Evolutionary conservation across 2,329 filamentous ascomycete genomes (phyloP).

Genomic region (Elsinoe ampelina): DNA sequence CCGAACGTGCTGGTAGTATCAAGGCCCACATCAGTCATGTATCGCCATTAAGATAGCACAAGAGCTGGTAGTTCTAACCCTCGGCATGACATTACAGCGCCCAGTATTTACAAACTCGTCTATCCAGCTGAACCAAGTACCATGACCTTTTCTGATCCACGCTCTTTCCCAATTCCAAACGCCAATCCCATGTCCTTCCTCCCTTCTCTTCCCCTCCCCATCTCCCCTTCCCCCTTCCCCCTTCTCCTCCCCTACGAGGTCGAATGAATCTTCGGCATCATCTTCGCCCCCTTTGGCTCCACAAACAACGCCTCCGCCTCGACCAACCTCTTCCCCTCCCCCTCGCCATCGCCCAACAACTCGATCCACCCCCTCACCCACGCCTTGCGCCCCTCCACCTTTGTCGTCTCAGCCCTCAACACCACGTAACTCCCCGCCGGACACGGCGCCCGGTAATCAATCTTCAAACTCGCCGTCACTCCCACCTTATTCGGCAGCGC

Average conservation of each 20-base stretch:
- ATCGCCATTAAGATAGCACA: no score
- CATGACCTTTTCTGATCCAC: no score
- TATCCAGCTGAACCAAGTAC: no score
- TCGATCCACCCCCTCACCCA: constrained; percentile 87
- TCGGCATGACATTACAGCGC: no score
- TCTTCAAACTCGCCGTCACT: constrained; percentile 75
- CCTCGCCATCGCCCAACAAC: constrained; percentile 49
- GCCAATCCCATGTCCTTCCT: neutral
- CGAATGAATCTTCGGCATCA: constrained; percentile 26
- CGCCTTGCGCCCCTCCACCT: constrained; percentile 85
- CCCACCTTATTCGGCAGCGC: constrained; percentile 78
- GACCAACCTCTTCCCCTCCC: constrained; percentile 55
- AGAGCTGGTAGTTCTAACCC: no score
- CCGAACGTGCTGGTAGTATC: no score
- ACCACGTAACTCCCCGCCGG: constrained; percentile 68
- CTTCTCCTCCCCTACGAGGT: neutral
- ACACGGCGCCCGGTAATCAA: constrained; percentile 74
- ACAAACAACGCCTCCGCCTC: constrained; percentile 83
- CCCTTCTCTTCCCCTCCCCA: no score
- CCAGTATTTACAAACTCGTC: no score
- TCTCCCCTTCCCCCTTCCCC: neutral
- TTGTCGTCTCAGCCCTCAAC: constrained; percentile 67
- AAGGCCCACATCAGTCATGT: no score
- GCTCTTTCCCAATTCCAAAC: neutral
- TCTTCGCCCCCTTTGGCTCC: constrained; percentile 70